phyloP scores from a whole-genome alignment of 1,284 basidiomycete genomes.

The Heliocybe sulcata region DNA sequence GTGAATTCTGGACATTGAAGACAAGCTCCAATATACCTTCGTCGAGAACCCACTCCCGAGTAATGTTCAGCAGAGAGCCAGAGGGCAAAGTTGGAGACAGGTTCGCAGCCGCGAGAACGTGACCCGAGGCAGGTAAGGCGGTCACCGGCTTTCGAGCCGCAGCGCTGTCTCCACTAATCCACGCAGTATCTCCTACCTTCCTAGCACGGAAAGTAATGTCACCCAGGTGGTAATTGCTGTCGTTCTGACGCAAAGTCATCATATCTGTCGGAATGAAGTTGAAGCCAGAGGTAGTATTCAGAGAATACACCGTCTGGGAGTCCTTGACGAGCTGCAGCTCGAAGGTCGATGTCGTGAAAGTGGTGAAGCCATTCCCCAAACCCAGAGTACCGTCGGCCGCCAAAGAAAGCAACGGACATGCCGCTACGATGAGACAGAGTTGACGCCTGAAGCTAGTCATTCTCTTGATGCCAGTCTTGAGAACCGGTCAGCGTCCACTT shows the following conservation, averaged over 20 bases:
- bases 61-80: conserved; percentile 39
- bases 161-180: conserved; percentile 42
- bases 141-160: conserved; percentile 34
- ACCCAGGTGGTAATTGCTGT: conserved; percentile 49
- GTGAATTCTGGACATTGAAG: conserved; percentile 45
- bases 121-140: conserved; percentile 29
- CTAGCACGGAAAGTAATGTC: conserved; percentile 50
- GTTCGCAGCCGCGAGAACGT: conserved; percentile 40
- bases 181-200: conserved; percentile 33
- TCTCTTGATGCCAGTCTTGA: no score
- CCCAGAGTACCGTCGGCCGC: conserved; percentile 23
- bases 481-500: no score
- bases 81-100: conserved; percentile 41
- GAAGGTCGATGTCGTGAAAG: conserved; percentile 38
- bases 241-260: conserved; percentile 40
- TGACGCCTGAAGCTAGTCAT: no score
- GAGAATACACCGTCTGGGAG: conserved; percentile 49
- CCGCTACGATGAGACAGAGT: neutral
- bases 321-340: conserved; percentile 44
- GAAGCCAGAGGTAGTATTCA: conserved; percentile 36
- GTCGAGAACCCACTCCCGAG: conserved; percentile 43
- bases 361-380: conserved; percentile 39
- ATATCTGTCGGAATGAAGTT: conserved; percentile 48
- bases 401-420: neutral
- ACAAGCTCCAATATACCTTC: conserved; percentile 36